Conservation (phyloP, 768 basidiomycete genomes). For the Kwoniella sp. region DNA sequence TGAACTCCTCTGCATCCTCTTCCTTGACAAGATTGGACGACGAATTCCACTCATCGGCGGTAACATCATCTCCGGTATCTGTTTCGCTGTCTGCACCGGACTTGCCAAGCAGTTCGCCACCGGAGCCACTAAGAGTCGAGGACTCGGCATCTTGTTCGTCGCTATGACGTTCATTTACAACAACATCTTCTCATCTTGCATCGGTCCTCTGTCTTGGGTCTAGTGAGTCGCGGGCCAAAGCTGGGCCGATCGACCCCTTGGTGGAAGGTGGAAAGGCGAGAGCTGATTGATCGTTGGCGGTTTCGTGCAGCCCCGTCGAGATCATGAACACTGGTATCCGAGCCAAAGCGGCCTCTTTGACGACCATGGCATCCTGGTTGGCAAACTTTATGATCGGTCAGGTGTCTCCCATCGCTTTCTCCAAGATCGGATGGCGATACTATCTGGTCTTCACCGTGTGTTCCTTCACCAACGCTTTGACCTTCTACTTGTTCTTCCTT, state of each 20-base stretch:
- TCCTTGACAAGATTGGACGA: constrained; percentile 70
- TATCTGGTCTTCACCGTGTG: constrained; percentile 47
- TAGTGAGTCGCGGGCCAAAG: constrained; percentile 38
- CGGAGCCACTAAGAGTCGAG: constrained; percentile 8
- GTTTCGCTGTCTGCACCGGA: constrained; percentile 29
- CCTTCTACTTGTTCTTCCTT: constrained; percentile 46
- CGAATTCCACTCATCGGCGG: constrained; percentile 57
- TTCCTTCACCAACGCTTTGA: constrained; percentile 42
- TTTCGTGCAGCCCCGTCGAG: constrained; percentile 64
- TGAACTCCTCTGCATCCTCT: constrained; percentile 64
- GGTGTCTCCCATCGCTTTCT: constrained; percentile 40
- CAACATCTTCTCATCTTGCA: constrained; percentile 66
- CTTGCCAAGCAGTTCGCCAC: constrained; percentile 20
- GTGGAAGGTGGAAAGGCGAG: too few relatives aligned
- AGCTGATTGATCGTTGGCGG: too few relatives aligned
- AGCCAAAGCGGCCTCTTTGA: constrained; percentile 76
- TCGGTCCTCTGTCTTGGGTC: constrained; percentile 63
- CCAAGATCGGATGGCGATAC: constrained; percentile 40
- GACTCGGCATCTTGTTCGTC: constrained; percentile 31
- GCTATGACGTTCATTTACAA: constrained; percentile 59
- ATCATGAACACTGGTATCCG: constrained; percentile 80
- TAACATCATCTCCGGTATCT: constrained; percentile 28
- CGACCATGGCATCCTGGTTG: constrained; percentile 57
- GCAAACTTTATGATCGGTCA: constrained; percentile 48
- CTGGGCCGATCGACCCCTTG: too few relatives aligned